Conservation (phyloP, 768 basidiomycete species). For the Trametes cingulata region DNA sequence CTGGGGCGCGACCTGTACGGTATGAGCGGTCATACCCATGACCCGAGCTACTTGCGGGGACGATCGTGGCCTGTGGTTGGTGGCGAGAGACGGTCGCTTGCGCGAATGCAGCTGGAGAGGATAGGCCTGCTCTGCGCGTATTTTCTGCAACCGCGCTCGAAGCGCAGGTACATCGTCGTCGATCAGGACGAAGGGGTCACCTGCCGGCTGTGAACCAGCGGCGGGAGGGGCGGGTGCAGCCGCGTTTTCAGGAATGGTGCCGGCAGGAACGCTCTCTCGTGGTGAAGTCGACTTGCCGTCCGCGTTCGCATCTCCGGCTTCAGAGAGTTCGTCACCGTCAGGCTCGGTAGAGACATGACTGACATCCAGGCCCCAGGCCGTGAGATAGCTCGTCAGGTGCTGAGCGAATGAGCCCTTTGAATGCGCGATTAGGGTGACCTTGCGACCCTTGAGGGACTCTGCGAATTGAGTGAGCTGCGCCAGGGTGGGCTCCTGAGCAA, state of each 20-base stretch:
- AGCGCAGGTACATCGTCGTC: slow-evolving; percentile 89
- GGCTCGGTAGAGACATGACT: slow-evolving; percentile 71
- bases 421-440: slow-evolving; percentile 81
- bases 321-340: slow-evolving; percentile 44
- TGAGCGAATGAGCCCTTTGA: slow-evolving; percentile 89
- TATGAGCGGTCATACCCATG: slow-evolving; percentile 38
- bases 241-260: neutral
- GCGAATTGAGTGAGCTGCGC: slow-evolving; percentile 78
- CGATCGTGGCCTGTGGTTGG: slow-evolving; percentile 75
- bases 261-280: neutral
- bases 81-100: slow-evolving; percentile 69
- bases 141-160: slow-evolving; percentile 67
- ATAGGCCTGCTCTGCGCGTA: slow-evolving; percentile 58
- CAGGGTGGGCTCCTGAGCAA: slow-evolving; percentile 73
- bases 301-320: slow-evolving; percentile 15
- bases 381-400: slow-evolving; percentile 90
- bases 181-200: slow-evolving; percentile 75
- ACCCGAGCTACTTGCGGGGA: slow-evolving; percentile 75
- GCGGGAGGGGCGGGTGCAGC: slow-evolving; percentile 16
- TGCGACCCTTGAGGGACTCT: slow-evolving; percentile 80
- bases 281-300: neutral
- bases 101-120: slow-evolving; percentile 42
- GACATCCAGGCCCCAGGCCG: slow-evolving; percentile 94
- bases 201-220: slow-evolving; percentile 13
- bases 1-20: slow-evolving; percentile 36